Conservation (phyloP, 208 protist species). For the Borovskyia barvae region DNA sequence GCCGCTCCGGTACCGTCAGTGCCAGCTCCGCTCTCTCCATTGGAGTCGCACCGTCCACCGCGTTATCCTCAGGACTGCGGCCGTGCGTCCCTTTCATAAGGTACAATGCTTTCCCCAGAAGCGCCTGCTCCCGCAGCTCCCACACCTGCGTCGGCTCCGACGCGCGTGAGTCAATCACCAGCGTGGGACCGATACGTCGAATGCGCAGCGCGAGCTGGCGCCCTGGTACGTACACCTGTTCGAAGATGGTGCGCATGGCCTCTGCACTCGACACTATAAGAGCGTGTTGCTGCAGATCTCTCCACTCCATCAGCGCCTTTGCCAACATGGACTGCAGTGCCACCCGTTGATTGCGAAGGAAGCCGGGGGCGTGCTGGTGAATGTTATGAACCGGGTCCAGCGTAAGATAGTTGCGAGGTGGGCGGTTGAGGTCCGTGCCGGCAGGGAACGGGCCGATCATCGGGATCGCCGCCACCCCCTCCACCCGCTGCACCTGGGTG, state of each 20-base stretch:
- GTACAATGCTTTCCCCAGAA: constrained; percentile 81
- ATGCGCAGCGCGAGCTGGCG: constrained; percentile 63
- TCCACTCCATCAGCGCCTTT: constrained; percentile 55
- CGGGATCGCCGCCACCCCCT: constrained; percentile 61
- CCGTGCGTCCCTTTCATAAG: constrained; percentile 47
- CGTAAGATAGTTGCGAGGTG: constrained; percentile 71
- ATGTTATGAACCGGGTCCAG: constrained; percentile 67
- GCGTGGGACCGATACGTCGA: constrained; percentile 55
- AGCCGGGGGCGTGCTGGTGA: constrained; percentile 79
- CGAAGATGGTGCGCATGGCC: constrained; percentile 68
- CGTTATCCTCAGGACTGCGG: constrained; percentile 3
- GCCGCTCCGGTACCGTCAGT: constrained; percentile 15
- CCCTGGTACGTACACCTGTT: constrained; percentile 46
- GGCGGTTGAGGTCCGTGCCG: constrained; percentile 71
- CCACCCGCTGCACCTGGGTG: constrained; percentile 62
- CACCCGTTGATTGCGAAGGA: constrained; percentile 54
- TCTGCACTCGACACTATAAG: constrained; percentile 69
- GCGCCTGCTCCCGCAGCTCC: constrained; percentile 55
- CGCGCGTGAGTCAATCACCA: constrained; percentile 61
- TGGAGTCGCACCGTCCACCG: not conserved
- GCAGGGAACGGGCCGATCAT: constrained; percentile 42
- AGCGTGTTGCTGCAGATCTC: constrained; percentile 43
- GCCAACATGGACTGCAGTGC: constrained; percentile 63
- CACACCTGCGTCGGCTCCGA: constrained; percentile 34
- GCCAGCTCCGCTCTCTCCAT: constrained; percentile 10